Base-by-base conservation (phyloP, 805 yeast genomes). In the Pichia pseudocactophila region DNA sequence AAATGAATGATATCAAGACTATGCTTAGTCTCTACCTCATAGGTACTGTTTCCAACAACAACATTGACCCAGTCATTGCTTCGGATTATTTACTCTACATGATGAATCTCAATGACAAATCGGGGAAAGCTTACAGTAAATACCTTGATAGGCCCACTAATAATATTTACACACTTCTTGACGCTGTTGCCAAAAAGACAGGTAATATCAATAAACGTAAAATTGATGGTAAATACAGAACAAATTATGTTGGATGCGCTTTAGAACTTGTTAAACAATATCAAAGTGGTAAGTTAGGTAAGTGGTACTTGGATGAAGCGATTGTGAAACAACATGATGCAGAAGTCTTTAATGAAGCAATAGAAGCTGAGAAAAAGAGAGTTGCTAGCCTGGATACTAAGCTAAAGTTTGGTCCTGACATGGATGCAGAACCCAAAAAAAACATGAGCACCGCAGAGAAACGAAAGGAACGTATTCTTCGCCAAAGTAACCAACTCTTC, bases 31-130 rank as follows among this genome's bases (percentile, higher is more conserved):
- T 89, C 31, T 70, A 84, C 1, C 62, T 88, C 16, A 77, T 82
- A 30, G 94, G 95, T 1, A 80, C 92, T 37, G 82, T 89, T 6
- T 78, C 78, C 44, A 65, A 74, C 5, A 42, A 42, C 16, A 49
- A 44, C 13, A 73, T 87, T 13, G 97, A 89, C 56, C 95, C 95
- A 0, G 78, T 82, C 3, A 73, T 86, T 27, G 84, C 82, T 41
- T 95, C 95, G 0, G 97, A 90, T 57, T 90, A 82, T 58, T 62
- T 90, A 30, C 66, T 90, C 25, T 92, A 69, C 53, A 63, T 82
- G 18, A 63, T 89, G 62, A 90, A 92, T 55, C 57, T 79, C 15
- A 82, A 76, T 47, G 75, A 73, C 44, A 66, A 70, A 2, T 51
- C 60, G 4, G 78, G 78, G 2, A 44, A 50, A 10, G 56, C 62